phyloP scores from a whole-genome alignment of 441 rosid genomes.

The Arabidopsis hybrid region DNA sequence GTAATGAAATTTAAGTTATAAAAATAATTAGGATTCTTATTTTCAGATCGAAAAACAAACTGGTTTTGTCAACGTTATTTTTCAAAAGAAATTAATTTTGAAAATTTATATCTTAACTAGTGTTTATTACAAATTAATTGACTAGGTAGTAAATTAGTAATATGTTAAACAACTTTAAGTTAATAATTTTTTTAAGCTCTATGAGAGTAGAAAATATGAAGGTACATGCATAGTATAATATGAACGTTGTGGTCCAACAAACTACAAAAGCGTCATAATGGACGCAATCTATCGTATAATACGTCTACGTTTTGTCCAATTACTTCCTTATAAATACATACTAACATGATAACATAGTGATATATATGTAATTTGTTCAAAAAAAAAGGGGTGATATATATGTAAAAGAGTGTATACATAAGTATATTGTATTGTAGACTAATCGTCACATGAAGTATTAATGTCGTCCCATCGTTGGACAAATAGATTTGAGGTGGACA shows the following conservation, averaged over 20 bases:
- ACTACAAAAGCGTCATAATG: constrained; percentile 10
- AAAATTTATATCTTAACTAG: too few relatives aligned
- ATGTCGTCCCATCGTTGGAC: constrained; percentile 42
- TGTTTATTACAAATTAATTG: too few relatives aligned
- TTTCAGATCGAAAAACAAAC: background rate
- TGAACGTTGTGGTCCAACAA: constrained; percentile 4
- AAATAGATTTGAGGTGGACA: constrained; percentile 44
- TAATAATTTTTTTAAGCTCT: background rate
- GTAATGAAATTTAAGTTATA: background rate
- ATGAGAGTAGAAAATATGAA: constrained; percentile 4
- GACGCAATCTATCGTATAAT: constrained; percentile 25
- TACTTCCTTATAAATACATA: constrained; percentile 13
- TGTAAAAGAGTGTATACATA: background rate
- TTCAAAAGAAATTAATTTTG: too few relatives aligned
- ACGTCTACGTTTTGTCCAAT: constrained; percentile 17
- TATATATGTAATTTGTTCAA: background rate
- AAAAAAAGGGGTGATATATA: too few relatives aligned
- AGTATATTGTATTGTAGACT: constrained; percentile 15
- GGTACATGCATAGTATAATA: background rate
- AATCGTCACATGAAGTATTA: constrained; percentile 43
- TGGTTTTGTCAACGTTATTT: too few relatives aligned
- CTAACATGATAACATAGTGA: background rate
- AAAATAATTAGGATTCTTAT: background rate
- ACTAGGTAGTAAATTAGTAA: too few relatives aligned
- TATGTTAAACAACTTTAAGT: too few relatives aligned